A percentile compares a stretch with the other conserved stretches of the same genome.
phyloP scores from a whole-genome alignment of 1,139 yeast species.

The Blastobotrys indianensis region DNA sequence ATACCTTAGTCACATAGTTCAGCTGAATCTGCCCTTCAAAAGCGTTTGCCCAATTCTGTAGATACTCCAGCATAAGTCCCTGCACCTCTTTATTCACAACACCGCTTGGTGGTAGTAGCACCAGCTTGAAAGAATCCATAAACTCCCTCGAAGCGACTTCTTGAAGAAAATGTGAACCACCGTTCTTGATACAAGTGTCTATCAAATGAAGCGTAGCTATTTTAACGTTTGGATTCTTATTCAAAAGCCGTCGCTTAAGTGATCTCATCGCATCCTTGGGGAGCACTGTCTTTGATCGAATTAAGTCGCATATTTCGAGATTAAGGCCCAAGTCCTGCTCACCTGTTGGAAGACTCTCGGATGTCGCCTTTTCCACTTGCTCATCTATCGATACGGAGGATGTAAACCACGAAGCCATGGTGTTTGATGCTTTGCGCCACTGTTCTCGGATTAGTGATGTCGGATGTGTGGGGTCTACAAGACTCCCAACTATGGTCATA shows the following conservation, averaged over 20 bases:
- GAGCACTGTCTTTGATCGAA: slow-evolving; percentile 76
- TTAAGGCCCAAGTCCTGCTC: slow-evolving; percentile 77
- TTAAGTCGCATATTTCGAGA: slow-evolving; percentile 81
- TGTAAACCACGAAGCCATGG: slow-evolving; percentile 51
- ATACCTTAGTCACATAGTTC: slow-evolving; percentile 57
- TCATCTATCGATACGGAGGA: slow-evolving; percentile 51
- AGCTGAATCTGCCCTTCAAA: slow-evolving; percentile 67
- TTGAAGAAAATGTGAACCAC: slow-evolving; percentile 77
- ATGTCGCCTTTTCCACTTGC: slow-evolving; percentile 72
- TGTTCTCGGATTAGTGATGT: too few relatives aligned
- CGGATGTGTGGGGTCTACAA: too few relatives aligned
- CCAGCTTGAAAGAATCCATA: slow-evolving; percentile 51
- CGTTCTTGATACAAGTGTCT: slow-evolving; percentile 87
- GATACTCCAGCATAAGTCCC: slow-evolving; percentile 50
- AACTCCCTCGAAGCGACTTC: slow-evolving; percentile 85
- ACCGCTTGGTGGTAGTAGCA: slow-evolving; percentile 30
- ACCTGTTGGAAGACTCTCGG: slow-evolving; percentile 87
- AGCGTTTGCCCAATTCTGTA: slow-evolving; percentile 74
- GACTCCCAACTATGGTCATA: too few relatives aligned
- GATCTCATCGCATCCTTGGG: slow-evolving; percentile 82
- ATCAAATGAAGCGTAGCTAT: slow-evolving; percentile 66
- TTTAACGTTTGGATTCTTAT: slow-evolving; percentile 69
- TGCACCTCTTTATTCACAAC: slow-evolving; percentile 53
- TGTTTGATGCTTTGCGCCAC: too few relatives aligned
- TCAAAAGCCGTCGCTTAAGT: slow-evolving; percentile 65